Base-by-base conservation (phyloP, 2,329 filamentous ascomycete genomes). In the Phoma sp. region DNA sequence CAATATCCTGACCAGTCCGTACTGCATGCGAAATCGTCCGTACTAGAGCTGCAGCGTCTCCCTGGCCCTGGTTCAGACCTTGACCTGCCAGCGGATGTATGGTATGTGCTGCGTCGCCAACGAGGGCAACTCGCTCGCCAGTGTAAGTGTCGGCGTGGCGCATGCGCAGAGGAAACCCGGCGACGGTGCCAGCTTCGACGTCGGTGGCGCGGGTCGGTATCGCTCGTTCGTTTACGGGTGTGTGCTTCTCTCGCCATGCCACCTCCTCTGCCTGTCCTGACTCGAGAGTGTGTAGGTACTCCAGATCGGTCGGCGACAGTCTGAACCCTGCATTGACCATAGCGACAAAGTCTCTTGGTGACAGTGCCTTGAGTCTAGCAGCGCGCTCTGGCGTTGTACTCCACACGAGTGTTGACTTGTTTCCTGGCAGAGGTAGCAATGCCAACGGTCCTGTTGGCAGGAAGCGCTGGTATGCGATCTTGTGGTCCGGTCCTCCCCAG, bases 321-420 rank as follows among this genome's bases (percentile, higher is more conserved):
- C 92, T 87, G 79, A 99, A 97, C 1, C 92, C 95, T 1, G 93
- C 92, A 71, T 99, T 98, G 62, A 99, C 90, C 83, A 93, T 89
- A 26, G 92, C 88, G 14, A 88, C 78, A 69, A 99, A 96, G 69
- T 96, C 90, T 42, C 80, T 78, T 0, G 87, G 74, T 0, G 87
- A 79, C 4, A 99, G 82, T 30, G 83, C 84, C 79, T 96, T 97
- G 33, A 99, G 82, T 48, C 88, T 81, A 0, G 89, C 83, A 0
- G 93, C 95, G 56, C 91, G 87, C 48, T 86, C 82, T 0, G 92
- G 89, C 0, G 91, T 95, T 1, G 93, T 98, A 5, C 92, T 96
- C 95, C 95, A 99, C 15, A 99, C 95, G 4, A 99, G 81, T 0
- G 92, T 93, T 4, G 93, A 88, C 71, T 86, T 84, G 60, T 90